A percentile compares a stretch with the other conserved stretches of the same genome.
These are phyloP conservation scores for Colletotrichum liriopes DNA, from an alignment of 2,329 filamentous ascomycete species.

Conservation along the genomic window DNA sequence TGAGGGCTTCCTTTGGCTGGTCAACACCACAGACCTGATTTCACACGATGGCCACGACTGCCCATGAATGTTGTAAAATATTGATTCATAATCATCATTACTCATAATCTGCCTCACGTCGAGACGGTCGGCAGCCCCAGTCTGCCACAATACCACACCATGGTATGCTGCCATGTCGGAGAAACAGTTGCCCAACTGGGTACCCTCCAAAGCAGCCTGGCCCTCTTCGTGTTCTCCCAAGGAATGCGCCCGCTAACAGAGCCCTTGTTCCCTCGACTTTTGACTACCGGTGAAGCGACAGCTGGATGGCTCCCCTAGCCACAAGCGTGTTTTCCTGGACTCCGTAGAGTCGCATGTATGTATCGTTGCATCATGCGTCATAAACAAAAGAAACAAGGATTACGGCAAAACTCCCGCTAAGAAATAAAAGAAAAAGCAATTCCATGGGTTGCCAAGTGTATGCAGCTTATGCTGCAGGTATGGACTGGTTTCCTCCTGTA, in stretches of 20 bases:
- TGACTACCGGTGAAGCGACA: background rate
- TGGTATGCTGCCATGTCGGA: background rate
- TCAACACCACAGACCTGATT: background rate
- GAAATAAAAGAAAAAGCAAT: conserved; percentile 9
- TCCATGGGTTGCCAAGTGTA: background rate
- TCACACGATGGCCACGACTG: background rate
- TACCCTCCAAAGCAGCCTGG: background rate
- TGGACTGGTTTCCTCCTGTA: conserved; percentile 47
- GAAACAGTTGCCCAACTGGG: background rate
- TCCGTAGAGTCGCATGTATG: conserved; percentile 10
- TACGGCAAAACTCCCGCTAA: conserved; percentile 35
- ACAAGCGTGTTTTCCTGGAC: conserved; percentile 16
- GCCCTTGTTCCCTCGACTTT: background rate
- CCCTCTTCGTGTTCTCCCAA: background rate
- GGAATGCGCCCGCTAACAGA: conserved; percentile 3
- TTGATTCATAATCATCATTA: conserved; percentile 26
- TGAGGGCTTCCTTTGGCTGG: background rate
- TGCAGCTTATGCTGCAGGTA: conserved; percentile 30
- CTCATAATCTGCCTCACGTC: conserved; percentile 12
- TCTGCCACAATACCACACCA: conserved; percentile 20
- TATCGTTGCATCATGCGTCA: conserved; percentile 33
- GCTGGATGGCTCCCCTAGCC: background rate
- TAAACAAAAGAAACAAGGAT: conserved; percentile 11
- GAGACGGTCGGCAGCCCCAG: conserved; percentile 16
- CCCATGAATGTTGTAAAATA: background rate